Base-by-base conservation (phyloP, 2,329 filamentous ascomycete genomes). In the Penicillium sp. region DNA sequence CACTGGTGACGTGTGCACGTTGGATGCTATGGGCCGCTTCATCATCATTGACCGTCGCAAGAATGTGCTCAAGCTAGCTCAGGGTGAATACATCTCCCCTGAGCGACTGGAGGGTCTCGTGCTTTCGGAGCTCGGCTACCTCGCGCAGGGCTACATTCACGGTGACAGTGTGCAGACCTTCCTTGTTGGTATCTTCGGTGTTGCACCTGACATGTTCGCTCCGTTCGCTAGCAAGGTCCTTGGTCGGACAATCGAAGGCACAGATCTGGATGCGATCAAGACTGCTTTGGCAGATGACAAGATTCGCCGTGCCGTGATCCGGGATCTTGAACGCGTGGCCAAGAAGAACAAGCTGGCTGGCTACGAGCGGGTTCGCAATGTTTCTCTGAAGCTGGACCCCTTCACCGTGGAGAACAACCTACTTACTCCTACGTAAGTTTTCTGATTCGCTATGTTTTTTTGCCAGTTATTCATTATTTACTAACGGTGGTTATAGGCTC, bases 61-160 rank as follows among this genome's bases (percentile, higher is more conserved):
- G 88, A 97, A 97, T 76, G 90, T 99, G n/a, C 85, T 99, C 71
- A 99, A 99, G 83, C 85, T 99, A 53, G 88, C 93, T 0, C 94
- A 99, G 76, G 94, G 94, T 73, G 94, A 99, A 78, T 99, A 99
- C 77, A 91, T 99, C 68, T 96, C 92, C 1, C 94, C 94, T 14
- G 94, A 99, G 78, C 90, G 92, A 54, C 90, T 99, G 69, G 94
- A 99, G 80, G 97, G 96, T 73, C 89, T 96, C 33, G 95, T 92
- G 74, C 81, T 95, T 59, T 90, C 89, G 60, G 92, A 89, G 76
- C 87, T 87, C 59, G 88, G 85, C 61, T 86, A 92, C 64, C 78
- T 97, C 25, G 84, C 86, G 22, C 88, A 89, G 69, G 92, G 88
- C 2, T 97, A 90, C 70, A 90, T 97, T 25, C 93, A 99, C 76